These are phyloP conservation scores for Vitis hybrid DNA, from an alignment of 177 flowering plant species.

Conservation along the genomic window DNA sequence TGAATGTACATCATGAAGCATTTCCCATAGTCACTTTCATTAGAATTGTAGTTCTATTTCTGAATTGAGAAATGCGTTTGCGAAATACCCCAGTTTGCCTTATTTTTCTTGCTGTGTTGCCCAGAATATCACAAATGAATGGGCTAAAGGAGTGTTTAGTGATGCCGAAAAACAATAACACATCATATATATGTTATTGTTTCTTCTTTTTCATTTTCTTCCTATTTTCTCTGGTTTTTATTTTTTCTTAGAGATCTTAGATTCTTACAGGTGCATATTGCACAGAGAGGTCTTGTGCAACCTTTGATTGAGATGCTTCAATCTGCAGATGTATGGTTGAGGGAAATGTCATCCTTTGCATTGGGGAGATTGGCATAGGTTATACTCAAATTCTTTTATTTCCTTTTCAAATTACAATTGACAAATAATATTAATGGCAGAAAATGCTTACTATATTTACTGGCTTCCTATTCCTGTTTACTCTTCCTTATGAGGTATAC, in stretches of 20 bases:
- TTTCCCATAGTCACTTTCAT: too few relatives aligned
- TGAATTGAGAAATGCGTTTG: too few relatives aligned
- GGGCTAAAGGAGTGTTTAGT: conserved; percentile 28
- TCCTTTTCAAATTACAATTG: not conserved
- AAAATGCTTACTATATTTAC: too few relatives aligned
- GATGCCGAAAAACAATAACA: conserved; percentile 20
- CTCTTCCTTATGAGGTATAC: too few relatives aligned
- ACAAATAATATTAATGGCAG: too few relatives aligned
- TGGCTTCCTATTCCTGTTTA: too few relatives aligned
- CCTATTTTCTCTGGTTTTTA: not conserved
- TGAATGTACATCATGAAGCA: too few relatives aligned
- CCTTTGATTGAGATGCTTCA: conserved; percentile 92
- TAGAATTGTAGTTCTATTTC: too few relatives aligned
- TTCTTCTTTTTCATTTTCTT: not conserved
- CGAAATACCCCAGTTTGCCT: too few relatives aligned
- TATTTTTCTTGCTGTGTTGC: not conserved
- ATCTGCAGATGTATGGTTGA: conserved; percentile 68
- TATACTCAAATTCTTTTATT: not conserved
- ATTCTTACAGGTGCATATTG: conserved; percentile 76
- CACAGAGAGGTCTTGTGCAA: conserved; percentile 82
- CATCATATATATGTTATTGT: not conserved
- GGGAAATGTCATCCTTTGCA: conserved; percentile 94
- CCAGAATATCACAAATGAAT: conserved; percentile 32
- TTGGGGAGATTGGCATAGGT: conserved; percentile 94
- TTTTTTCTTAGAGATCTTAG: not conserved